Evolutionary conservation across 164 flowering plant genomes (phyloP), one percentile per base, ranked within the genome.

Genomic region (Tetracentron sinense): DNA sequence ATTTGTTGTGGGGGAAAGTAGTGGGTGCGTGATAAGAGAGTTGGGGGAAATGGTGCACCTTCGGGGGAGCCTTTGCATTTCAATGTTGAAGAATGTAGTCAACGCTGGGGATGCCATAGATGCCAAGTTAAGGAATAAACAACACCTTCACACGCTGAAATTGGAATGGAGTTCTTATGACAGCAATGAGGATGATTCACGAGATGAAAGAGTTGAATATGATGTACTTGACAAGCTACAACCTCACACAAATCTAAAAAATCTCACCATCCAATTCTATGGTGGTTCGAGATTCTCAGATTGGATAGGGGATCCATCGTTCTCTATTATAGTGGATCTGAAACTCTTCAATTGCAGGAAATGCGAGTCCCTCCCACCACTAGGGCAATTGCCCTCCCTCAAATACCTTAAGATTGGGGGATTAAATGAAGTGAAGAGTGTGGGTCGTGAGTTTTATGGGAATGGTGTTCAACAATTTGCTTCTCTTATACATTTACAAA

Each of bases 301-400:
- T 17, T 68, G 76, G 69, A 35, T 73, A 6, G 62, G 58, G 10
- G 56, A 52, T 17, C 63, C 66, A 15, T 42, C 62, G 19, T 64
- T 55, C 54, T 50, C 65, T 15, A 30, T 8, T 1, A 8, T 38
- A 10, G 44, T 23, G 20, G 22, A 29, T 28, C 3, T 73, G 17
- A 44, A 38, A 6, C 55, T 64, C 26, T 30, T 28, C 15, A 10
- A 52, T 20, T 73, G 72, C 42, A 20, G 25, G 23, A 52, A 42
- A n/a, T 72, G 74, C 47, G 4, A 35, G 4, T 35, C 56, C 38
- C 61, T 77, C 22, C 81, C 81, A 21, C 31, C 78, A 44, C 64
- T 74, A 5, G 76, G 75, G 27, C 71, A 55, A 15, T 60, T 77
- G 6, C 59, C 73, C 3, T 65, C 69, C 0, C 75, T 77, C 26